Conservation (phyloP, 257 asterid genomes). For the Solanum dulcamara region DNA sequence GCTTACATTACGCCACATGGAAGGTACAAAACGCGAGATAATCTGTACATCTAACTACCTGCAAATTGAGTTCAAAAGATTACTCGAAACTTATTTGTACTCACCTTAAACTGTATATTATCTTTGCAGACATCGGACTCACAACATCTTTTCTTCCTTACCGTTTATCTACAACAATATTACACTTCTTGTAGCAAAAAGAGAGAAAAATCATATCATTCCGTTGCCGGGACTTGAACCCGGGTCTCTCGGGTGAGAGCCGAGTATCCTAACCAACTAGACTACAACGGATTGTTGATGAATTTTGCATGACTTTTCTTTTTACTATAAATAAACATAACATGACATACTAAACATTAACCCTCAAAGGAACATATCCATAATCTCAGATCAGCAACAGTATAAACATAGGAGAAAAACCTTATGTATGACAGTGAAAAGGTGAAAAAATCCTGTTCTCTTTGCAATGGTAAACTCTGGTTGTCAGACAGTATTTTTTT, state of each 20-base stretch:
- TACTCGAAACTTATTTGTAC: not conserved
- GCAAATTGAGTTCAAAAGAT: not conserved
- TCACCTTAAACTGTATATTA: not conserved
- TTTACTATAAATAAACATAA: not conserved
- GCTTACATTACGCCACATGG: not conserved
- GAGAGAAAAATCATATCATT: no score
- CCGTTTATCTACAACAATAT: not conserved
- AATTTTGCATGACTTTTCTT: not conserved
- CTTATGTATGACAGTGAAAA: not conserved
- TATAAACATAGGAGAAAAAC: not conserved
- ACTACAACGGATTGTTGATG: constrained; percentile 61
- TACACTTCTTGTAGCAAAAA: not conserved
- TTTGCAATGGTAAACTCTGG: not conserved
- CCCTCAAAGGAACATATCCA: not conserved
- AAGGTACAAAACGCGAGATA: not conserved
- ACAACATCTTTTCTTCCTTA: not conserved
- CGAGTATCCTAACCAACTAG: constrained; percentile 99
- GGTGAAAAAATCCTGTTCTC: not conserved
- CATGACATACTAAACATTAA: not conserved
- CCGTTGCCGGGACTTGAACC: constrained; percentile 89
- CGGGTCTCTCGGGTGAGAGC: constrained; percentile 99
- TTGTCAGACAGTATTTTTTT: not conserved
- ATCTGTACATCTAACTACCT: not conserved
- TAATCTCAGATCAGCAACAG: not conserved
- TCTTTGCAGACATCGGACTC: not conserved